These are phyloP conservation scores for Chlorella sp. DNA, from an alignment of 139 green algal genomes.

Conservation along the genomic window DNA sequence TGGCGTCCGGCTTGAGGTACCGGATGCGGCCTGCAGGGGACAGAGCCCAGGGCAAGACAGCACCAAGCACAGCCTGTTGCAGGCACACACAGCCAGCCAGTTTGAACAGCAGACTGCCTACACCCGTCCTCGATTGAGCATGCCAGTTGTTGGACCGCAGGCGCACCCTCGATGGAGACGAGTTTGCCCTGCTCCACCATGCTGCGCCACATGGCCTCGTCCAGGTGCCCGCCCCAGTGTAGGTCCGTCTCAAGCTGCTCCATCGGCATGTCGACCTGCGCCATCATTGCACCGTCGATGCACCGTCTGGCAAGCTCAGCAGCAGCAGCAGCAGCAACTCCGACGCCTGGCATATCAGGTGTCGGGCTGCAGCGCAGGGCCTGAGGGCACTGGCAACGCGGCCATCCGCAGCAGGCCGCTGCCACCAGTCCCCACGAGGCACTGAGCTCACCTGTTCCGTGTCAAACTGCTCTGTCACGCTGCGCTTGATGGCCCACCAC, in stretches of 20 bases:
- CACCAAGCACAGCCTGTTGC: background rate
- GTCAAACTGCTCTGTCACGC: background rate
- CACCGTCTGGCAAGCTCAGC: background rate
- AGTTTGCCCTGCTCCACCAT: background rate
- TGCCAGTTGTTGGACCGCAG: background rate
- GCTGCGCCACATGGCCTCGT: background rate
- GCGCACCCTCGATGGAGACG: background rate
- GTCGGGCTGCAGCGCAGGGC: background rate
- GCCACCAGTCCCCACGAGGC: background rate
- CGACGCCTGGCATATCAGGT: background rate
- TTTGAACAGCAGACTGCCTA: too few species aligned
- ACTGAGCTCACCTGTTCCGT: background rate
- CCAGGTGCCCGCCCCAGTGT: conserved; percentile 1
- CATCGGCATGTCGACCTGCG: background rate
- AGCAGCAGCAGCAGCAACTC: background rate
- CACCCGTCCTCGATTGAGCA: background rate
- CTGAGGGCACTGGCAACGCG: background rate
- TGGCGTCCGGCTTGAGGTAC: conserved; percentile 3
- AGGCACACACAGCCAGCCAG: background rate
- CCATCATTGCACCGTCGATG: background rate
- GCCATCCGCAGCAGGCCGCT: background rate
- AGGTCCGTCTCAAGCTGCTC: background rate
- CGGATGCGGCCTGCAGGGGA: conserved; percentile 1
- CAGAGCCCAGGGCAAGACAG: background rate
- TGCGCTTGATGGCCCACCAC: background rate